Conservation (phyloP, 2,329 filamentous ascomycete species). For the Fusarium luffae region DNA sequence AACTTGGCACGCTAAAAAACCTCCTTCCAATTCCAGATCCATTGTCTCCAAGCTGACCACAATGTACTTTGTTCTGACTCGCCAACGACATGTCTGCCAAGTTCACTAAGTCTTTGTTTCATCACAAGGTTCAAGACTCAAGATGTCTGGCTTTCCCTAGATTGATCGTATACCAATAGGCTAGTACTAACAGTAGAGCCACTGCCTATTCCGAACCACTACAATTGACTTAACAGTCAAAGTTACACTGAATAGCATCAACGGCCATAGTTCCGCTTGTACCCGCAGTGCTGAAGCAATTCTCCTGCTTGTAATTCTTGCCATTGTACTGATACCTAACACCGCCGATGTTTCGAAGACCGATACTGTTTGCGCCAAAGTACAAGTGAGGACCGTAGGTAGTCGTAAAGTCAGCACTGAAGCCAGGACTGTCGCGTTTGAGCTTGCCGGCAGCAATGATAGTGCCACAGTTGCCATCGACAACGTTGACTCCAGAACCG, state of each 20-base stretch:
- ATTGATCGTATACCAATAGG: rapidly evolving
- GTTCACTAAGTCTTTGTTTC: background rate
- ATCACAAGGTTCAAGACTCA: background rate
- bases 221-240: background rate
- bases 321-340: background rate
- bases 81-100: background rate
- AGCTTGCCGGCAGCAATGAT: background rate
- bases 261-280: background rate
- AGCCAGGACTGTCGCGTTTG: background rate
- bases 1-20: background rate
- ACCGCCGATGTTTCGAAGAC: background rate
- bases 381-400: background rate
- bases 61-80: background rate
- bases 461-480: background rate
- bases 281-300: background rate
- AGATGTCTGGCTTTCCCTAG: rapidly evolving
- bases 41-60: background rate
- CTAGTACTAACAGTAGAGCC: background rate
- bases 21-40: background rate
- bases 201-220: background rate
- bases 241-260: background rate
- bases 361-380: background rate
- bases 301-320: background rate
- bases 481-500: background rate
- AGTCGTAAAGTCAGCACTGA: background rate